These are phyloP conservation scores for Rhodamnia rubescens DNA, from an alignment of 345 rosid species.

Conservation along the genomic window DNA sequence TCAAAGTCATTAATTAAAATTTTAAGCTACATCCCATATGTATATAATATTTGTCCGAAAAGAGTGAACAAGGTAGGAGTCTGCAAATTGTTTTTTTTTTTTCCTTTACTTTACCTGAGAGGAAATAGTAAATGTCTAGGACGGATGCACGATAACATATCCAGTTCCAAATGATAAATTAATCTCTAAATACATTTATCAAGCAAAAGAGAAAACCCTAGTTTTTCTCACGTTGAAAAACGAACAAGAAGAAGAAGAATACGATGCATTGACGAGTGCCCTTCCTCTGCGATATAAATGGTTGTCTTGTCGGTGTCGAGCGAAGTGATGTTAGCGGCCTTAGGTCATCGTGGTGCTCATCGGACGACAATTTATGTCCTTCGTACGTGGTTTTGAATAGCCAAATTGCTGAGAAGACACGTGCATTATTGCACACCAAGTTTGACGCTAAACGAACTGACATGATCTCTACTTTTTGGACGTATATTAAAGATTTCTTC, in stretches of 20 bases:
- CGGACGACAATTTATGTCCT: not conserved
- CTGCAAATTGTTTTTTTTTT: not conserved
- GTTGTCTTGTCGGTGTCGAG: not conserved
- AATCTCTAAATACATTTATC: not conserved
- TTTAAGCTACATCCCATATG: not conserved
- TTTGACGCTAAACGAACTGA: not conserved
- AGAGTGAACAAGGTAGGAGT: not conserved
- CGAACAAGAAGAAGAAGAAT: not conserved
- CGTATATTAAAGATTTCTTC: not conserved
- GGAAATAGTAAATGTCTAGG: not conserved
- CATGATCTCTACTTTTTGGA: not conserved
- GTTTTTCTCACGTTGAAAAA: not conserved
- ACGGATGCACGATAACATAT: not conserved
- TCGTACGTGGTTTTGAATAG: not conserved
- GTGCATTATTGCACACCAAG: not conserved
- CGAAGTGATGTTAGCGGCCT: not conserved
- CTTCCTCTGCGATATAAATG: not conserved
- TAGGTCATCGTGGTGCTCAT: not conserved
- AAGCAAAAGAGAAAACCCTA: not conserved
- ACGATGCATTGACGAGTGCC: not conserved
- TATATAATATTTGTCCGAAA: not conserved
- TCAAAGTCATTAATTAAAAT: not conserved
- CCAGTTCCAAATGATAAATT: not conserved
- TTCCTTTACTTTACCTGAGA: too few relatives aligned
- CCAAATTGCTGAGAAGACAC: not conserved